These are phyloP conservation scores for Drosera capensis DNA, from an alignment of 148 eudicot species.

Conservation along the genomic window DNA sequence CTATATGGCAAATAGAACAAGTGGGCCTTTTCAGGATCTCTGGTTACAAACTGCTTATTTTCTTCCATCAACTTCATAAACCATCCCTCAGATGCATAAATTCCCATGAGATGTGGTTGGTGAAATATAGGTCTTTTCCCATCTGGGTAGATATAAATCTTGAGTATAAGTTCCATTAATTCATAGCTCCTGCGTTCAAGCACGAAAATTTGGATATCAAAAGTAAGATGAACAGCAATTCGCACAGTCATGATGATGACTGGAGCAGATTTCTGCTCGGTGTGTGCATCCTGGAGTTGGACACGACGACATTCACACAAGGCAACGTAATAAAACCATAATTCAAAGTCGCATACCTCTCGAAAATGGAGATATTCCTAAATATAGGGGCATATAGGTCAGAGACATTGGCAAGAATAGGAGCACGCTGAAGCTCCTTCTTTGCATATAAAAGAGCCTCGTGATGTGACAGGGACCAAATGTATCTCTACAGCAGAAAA, in stretches of 20 bases:
- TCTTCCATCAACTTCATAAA: slow-evolving; percentile 91
- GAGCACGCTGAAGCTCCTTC: slow-evolving; percentile 2
- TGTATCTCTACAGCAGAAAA: slow-evolving; percentile 29
- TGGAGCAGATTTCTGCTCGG: too few species aligned
- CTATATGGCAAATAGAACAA: slow-evolving; percentile 86
- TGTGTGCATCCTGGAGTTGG: too few species aligned
- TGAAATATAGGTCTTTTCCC: slow-evolving; percentile 86
- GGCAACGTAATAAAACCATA: background rate
- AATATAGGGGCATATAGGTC: slow-evolving; percentile 4
- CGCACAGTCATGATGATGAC: background rate
- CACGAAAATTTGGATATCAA: background rate
- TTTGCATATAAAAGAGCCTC: slow-evolving; percentile 33
- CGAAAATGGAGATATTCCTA: slow-evolving; percentile 1
- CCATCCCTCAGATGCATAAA: slow-evolving; percentile 97
- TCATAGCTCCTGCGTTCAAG: slow-evolving; percentile 66
- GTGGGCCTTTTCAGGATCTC: slow-evolving; percentile 64
- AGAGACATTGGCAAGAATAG: background rate
- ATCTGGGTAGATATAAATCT: slow-evolving; percentile 64
- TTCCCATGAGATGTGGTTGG: slow-evolving; percentile 72
- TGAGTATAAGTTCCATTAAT: slow-evolving; percentile 64
- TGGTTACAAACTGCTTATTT: slow-evolving; percentile 46
- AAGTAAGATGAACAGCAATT: background rate
- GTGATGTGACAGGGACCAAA: slow-evolving; percentile 43
- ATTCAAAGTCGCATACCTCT: background rate
- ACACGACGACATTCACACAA: background rate